A percentile compares a stretch with the other conserved stretches of the same genome.
phyloP scores from a whole-genome alignment of 2,329 filamentous ascomycete species.

The Incumbomyces lentus region DNA sequence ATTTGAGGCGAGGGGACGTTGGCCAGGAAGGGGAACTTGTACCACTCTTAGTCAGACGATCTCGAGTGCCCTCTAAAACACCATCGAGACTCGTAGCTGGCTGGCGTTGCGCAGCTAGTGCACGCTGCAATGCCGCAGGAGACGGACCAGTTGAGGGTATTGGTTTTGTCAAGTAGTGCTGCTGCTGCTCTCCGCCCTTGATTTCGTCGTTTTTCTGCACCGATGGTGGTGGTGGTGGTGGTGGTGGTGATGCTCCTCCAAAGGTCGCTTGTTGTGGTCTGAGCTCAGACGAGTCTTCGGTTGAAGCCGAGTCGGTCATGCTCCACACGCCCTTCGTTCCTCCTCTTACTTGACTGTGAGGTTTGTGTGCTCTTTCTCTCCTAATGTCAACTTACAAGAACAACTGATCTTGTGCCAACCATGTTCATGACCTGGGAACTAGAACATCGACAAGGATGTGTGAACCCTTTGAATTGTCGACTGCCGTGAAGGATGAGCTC shows the following conservation, averaged over 20 bases:
- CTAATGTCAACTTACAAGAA: not conserved
- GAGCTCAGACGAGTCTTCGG: not conserved
- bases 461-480: not conserved
- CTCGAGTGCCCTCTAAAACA: slow-evolving; percentile 49
- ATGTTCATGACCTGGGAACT: not conserved
- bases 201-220: slow-evolving; percentile 49
- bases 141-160: slow-evolving; percentile 41
- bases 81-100: slow-evolving; percentile 52
- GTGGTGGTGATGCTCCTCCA: slow-evolving; percentile 6
- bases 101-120: slow-evolving; percentile 58
- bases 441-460: not conserved
- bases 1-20: slow-evolving; percentile 64
- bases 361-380: not conserved
- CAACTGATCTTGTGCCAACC: not conserved
- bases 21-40: slow-evolving; percentile 58
- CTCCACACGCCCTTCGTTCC: not conserved
- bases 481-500: not conserved
- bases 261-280: not conserved
- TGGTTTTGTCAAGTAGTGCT: slow-evolving; percentile 39
- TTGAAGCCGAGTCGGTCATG: not conserved
- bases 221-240: slow-evolving; percentile 23
- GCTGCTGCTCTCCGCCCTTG: slow-evolving; percentile 55
- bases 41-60: slow-evolving; percentile 49
- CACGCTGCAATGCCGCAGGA: slow-evolving; percentile 53
- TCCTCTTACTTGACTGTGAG: not conserved